Conservation (phyloP, 2,329 filamentous ascomycete genomes). For the Paracamarosporium sp. region DNA sequence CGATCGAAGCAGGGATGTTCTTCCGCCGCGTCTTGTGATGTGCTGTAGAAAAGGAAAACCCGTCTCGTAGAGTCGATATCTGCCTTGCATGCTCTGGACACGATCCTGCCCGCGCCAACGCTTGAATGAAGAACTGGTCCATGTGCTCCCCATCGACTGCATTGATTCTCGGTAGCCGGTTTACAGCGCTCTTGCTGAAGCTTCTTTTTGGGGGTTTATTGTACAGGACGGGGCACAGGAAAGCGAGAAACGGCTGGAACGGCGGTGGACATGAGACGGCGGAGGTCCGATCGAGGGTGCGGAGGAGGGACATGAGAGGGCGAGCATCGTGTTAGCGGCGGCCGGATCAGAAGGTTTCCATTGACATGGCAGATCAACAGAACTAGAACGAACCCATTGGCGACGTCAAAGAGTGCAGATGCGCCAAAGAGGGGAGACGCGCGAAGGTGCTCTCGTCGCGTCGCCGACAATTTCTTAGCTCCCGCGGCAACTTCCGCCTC, state of each 20-base stretch:
- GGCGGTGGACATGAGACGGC: constrained; percentile 54
- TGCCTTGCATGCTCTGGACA: constrained; percentile 57
- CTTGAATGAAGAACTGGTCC: constrained; percentile 61
- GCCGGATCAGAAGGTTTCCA: constrained; percentile 23
- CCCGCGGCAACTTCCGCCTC: constrained; percentile 20
- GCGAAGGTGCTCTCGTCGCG: constrained; percentile 11
- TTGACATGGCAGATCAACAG: constrained; percentile 11
- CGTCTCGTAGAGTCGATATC: constrained; percentile 24
- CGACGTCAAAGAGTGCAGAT: not conserved
- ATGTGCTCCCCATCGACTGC: constrained; percentile 45
- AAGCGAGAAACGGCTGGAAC: constrained; percentile 35
- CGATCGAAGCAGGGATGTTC: constrained; percentile 11
- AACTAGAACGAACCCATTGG: constrained; percentile 26
- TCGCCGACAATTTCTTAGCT: constrained; percentile 20
- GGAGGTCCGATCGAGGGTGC: constrained; percentile 61
- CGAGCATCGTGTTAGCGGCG: constrained; percentile 62
- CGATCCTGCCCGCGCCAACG: constrained; percentile 59
- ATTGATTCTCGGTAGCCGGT: constrained; percentile 10
- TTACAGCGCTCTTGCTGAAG: constrained; percentile 26
- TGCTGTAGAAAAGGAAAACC: constrained; percentile 5
- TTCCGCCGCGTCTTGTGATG: constrained; percentile 28
- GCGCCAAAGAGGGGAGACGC: constrained; percentile 4
- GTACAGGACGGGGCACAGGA: constrained; percentile 37
- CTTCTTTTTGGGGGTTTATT: constrained; percentile 15
- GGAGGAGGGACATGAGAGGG: constrained; percentile 69